A percentile compares a stretch with the other conserved stretches of the same genome.
Evolutionary conservation across 2,329 filamentous ascomycete genomes (phyloP).

Genomic region (Penicillium nordicum): DNA sequence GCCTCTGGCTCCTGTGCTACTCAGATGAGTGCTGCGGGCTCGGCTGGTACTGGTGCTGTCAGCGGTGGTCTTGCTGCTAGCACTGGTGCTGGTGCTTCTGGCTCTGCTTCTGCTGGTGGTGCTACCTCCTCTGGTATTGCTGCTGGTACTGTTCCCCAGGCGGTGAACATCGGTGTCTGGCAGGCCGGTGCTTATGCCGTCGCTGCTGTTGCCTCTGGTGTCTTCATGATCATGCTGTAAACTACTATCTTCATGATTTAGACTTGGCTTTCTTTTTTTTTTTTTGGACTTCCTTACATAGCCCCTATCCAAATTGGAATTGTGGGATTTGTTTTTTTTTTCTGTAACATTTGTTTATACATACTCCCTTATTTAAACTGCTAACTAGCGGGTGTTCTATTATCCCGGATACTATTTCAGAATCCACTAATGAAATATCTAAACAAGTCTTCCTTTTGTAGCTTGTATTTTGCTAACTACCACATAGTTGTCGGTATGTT

Average conservation of each 20-base stretch:
- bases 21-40: conserved; percentile 28
- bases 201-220: conserved; percentile 43
- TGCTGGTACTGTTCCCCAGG: conserved; percentile 29
- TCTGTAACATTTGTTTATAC: conserved; percentile 15
- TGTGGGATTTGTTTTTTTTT: conserved; percentile 4
- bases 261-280: background rate
- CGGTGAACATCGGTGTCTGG: conserved; percentile 40
- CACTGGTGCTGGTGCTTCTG: conserved; percentile 18
- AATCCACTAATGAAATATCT: background rate
- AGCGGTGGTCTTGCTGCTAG: conserved; percentile 35
- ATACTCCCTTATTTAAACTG: conserved; percentile 9
- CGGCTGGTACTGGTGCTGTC: conserved; percentile 40
- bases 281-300: background rate
- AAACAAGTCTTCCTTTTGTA: background rate
- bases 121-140: conserved; percentile 34
- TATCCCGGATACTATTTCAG: background rate
- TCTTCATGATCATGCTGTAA: conserved; percentile 49
- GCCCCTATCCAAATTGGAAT: background rate
- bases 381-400: conserved; percentile 13
- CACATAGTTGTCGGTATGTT: background rate
- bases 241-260: background rate
- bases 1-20: conserved; percentile 19
- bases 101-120: conserved; percentile 11
- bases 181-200: conserved; percentile 46
- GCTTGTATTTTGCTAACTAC: background rate